Base-by-base conservation (phyloP, 805 yeast species). In the Metschnikowia lochheadii region DNA sequence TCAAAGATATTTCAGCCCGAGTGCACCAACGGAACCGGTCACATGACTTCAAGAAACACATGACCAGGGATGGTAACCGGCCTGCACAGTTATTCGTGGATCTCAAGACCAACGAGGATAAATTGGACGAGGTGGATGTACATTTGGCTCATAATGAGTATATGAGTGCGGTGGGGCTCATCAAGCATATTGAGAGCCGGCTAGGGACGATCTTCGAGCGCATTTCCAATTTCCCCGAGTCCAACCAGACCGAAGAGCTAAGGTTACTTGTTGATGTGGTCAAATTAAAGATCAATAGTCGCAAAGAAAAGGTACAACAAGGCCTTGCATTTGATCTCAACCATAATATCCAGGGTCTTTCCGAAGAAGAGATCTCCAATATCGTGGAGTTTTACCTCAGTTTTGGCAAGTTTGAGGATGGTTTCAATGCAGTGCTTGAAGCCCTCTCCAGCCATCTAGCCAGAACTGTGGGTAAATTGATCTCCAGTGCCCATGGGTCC, bases 111-210 rank as follows among this genome's bases (percentile, higher is more conserved):
- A 69, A 83, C 13, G 90, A 85, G 58, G 85, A 83, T 47, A 66
- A 73, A 32, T 70, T 87, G 15, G 89, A 86, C 59, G 89, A 85
- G 49, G 74, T 85, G 39, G 94, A 87, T 62, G 80, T 84, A 13
- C 75, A 75, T 49, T 73, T 86, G 23, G 84, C 88, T 10, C 84
- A 85, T 58, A 77, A 80, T 48, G 75, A 77, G 49, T 84, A 77
- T 57, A 66, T 63, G 46, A 72, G 69, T 40, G 73, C 80, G 3
- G 79, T 77, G 17, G 76, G 75, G 6, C 59, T 70, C 26, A 64
- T 74, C 39, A 62, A 62, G 31, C 70, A 70, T 53, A 70, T 73
- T 37, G 76, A 72, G 48, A 56, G 59, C 13, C 66, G 68, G 48
- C 55, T 73, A 18, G 46, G 52, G 6, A 58, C 54, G 20, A 64